Conservation (phyloP, 495 filamentous ascomycete genomes). For the Filosporella fistucella region DNA sequence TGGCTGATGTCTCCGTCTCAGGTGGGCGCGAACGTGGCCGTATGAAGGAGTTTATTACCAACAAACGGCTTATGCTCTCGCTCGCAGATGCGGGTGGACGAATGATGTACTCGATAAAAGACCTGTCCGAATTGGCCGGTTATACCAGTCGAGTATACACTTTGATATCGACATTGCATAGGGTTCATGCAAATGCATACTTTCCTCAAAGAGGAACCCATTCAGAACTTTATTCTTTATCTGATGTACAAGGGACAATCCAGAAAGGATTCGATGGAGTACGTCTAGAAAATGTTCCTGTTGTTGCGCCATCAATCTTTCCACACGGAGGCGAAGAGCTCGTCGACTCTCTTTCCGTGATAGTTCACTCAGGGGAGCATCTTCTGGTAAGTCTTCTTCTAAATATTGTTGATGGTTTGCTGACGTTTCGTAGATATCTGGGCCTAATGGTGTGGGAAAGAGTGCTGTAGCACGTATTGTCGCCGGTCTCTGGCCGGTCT, state of each 20-base stretch:
- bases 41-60: slow-evolving; percentile 99
- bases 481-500: slow-evolving; percentile 94
- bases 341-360: slow-evolving; percentile 80
- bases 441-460: slow-evolving; percentile 94
- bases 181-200: slow-evolving; percentile 88
- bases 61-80: slow-evolving; percentile 97
- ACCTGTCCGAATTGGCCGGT: slow-evolving; percentile 92
- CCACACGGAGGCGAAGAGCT: slow-evolving; percentile 87
- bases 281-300: slow-evolving; percentile 86
- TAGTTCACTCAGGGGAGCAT: slow-evolving; percentile 86
- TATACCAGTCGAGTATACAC: slow-evolving; percentile 95
- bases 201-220: slow-evolving; percentile 59
- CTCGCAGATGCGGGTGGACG: slow-evolving; percentile 93
- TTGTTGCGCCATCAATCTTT: slow-evolving; percentile 80
- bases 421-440: slow-evolving; percentile 58
- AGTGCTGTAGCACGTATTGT: slow-evolving; percentile 83
- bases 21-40: slow-evolving; percentile 68
- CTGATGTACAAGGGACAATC: slow-evolving; percentile 86
- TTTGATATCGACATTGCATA: slow-evolving; percentile 88
- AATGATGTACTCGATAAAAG: slow-evolving; percentile 99
- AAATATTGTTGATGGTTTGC: neutral
- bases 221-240: slow-evolving; percentile 79
- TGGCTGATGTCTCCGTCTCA: slow-evolving; percentile 37
- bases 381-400: slow-evolving; percentile 49
- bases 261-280: slow-evolving; percentile 95